Conservation (phyloP, 169 alveolate species). For the Cytauxzoon felis region DNA sequence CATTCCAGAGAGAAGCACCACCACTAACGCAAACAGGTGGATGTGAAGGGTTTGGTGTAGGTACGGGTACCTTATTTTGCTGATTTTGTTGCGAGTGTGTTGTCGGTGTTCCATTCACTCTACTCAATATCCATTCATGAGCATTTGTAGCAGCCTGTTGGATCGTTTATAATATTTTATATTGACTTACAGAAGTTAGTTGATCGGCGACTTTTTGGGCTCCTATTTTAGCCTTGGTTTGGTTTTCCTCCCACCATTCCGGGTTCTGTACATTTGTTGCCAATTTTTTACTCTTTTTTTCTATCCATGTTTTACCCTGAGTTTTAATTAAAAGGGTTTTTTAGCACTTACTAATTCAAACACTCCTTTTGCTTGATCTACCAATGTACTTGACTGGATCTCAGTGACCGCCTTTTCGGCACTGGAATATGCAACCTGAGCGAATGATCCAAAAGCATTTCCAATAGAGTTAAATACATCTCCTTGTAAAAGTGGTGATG, state of each 20-base stretch:
- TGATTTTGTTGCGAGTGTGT: neutral
- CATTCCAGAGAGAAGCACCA: slow-evolving; percentile 45
- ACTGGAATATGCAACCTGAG: slow-evolving; percentile 38
- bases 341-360: slow-evolving; percentile 21
- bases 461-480: slow-evolving; percentile 44
- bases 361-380: slow-evolving; percentile 57
- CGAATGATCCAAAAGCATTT: slow-evolving; percentile 30
- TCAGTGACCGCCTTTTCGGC: slow-evolving; percentile 53
- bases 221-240: slow-evolving; percentile 41
- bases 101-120: slow-evolving; percentile 26
- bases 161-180: neutral
- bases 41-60: neutral
- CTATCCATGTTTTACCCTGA: slow-evolving; percentile 45
- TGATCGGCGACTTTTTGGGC: slow-evolving; percentile 53
- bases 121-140: slow-evolving; percentile 36
- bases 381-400: slow-evolving; percentile 23
- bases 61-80: neutral
- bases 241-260: slow-evolving; percentile 60
- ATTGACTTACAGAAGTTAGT: slow-evolving; percentile 12
- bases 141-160: slow-evolving; percentile 50
- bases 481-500: slow-evolving; percentile 11
- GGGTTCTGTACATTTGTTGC: slow-evolving; percentile 57
- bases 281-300: slow-evolving; percentile 38
- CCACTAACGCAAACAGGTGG: slow-evolving; percentile 40
- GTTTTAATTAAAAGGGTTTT: neutral